These are phyloP conservation scores for Pinus taeda DNA, from an alignment of 75 land plant species.

Conservation along the genomic window DNA sequence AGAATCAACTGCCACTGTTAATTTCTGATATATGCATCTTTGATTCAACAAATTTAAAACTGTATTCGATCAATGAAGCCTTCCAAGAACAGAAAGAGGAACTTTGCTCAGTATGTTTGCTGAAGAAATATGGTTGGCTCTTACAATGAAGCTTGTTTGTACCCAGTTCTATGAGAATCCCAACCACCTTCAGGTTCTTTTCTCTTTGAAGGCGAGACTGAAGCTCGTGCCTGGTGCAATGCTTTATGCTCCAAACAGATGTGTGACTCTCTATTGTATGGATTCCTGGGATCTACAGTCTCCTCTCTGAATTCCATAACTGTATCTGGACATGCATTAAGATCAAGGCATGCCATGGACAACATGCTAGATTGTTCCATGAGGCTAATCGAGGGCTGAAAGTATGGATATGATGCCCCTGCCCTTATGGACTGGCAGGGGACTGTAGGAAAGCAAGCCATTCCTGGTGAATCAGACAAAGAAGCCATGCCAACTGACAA, in stretches of 20 bases:
- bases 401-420: constrained; percentile 34
- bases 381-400: constrained; percentile 49
- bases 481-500: constrained; percentile 30
- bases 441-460: constrained; percentile 28
- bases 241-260: constrained; percentile 30
- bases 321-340: constrained; percentile 79
- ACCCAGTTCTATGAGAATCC: constrained; percentile 38
- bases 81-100: no score
- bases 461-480: constrained; percentile 29
- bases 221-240: constrained; percentile 22
- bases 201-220: constrained; percentile 33
- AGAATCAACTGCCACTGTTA: no score
- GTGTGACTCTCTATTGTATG: constrained; percentile 22
- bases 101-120: no score
- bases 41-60: no score
- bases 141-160: constrained; percentile 65
- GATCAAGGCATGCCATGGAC: constrained; percentile 67
- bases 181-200: constrained; percentile 84
- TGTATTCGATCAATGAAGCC: no score
- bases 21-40: no score
- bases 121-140: no score
- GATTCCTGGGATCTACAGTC: constrained; percentile 13
- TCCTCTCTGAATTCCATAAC: constrained; percentile 60
- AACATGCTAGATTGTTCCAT: constrained; percentile 32
- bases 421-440: constrained; percentile 46